These are phyloP conservation scores for Colletotrichum viniferum DNA, from an alignment of 2,329 filamentous ascomycete species.

Conservation along the genomic window DNA sequence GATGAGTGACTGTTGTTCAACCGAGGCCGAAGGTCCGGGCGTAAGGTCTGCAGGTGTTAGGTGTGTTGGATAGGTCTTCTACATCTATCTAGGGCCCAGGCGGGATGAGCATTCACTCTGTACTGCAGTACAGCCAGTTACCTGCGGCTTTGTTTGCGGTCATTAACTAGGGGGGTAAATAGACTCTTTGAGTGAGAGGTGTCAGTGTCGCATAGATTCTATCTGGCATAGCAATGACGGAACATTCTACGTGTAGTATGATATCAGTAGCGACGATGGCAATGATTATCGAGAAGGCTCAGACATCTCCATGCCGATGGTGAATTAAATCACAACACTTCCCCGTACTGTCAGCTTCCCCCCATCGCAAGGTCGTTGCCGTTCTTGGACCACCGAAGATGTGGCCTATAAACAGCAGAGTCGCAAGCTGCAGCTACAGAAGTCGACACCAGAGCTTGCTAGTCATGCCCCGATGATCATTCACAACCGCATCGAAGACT, in stretches of 20 bases:
- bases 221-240: background rate
- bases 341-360: background rate
- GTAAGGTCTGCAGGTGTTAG: background rate
- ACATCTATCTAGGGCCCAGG: background rate
- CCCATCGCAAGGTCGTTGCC: background rate
- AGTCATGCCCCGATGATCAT: background rate
- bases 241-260: background rate
- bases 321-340: fast-evolving
- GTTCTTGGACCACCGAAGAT: background rate
- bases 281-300: background rate
- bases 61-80: background rate
- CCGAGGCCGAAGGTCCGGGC: background rate
- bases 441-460: background rate
- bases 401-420: background rate
- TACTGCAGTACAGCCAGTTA: background rate
- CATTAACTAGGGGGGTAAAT: background rate
- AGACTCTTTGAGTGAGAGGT: background rate
- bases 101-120: background rate
- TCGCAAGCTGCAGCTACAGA: fast-evolving
- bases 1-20: background rate
- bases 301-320: background rate
- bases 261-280: background rate
- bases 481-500: background rate
- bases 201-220: background rate
- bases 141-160: background rate